Evolutionary conservation across 345 rosid genomes (phyloP).

Genomic region (Pistacia integerrima): DNA sequence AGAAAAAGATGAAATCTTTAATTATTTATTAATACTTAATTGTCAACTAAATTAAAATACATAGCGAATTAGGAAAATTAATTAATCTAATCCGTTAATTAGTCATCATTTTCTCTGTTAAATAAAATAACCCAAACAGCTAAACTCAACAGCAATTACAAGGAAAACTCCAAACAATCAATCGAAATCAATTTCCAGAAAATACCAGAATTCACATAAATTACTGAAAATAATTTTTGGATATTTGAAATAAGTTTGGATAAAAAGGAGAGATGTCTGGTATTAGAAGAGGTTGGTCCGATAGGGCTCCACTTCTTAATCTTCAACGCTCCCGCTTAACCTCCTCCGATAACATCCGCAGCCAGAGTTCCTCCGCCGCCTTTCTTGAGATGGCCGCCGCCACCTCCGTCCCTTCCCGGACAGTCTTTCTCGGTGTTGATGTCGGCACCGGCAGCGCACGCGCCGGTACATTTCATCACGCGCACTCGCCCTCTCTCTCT

Average conservation of each 20-base stretch:
- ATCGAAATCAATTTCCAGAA: background rate
- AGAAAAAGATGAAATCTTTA: too few species aligned
- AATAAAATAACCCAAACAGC: background rate
- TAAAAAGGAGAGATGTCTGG: conserved; percentile 10
- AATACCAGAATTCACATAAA: background rate
- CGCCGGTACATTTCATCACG: conserved; percentile 54
- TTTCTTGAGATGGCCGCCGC: conserved; percentile 47
- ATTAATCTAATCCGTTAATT: background rate
- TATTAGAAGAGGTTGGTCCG: conserved; percentile 13
- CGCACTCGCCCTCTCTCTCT: background rate
- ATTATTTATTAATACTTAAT: too few species aligned
- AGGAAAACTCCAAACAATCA: background rate
- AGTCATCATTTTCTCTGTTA: background rate
- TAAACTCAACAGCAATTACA: background rate
- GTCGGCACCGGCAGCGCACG: conserved; percentile 99
- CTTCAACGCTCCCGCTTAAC: conserved; percentile 15
- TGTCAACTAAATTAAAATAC: too few species aligned
- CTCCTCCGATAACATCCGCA: background rate
- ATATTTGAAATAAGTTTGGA: background rate
- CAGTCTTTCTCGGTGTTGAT: conserved; percentile 85
- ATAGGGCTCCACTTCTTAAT: conserved; percentile 31
- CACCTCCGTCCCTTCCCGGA: conserved; percentile 36
- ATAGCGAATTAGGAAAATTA: background rate
- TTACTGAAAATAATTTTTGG: background rate
- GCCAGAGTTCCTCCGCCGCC: conserved; percentile 15